phyloP scores from a whole-genome alignment of 352 stramenopile species.

The Globisporangium nagaii region DNA sequence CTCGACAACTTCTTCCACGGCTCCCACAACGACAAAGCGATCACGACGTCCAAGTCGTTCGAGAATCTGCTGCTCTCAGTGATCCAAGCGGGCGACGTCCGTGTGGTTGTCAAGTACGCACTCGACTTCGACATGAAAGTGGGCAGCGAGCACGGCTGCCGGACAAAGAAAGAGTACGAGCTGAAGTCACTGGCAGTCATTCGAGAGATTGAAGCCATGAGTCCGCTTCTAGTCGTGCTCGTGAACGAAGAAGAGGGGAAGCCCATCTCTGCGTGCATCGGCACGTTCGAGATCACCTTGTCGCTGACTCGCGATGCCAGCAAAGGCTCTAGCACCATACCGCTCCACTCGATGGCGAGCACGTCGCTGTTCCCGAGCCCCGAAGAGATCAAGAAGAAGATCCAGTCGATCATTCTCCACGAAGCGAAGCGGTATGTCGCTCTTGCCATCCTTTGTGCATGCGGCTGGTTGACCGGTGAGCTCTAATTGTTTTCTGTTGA shows the following conservation, averaged over 20 bases:
- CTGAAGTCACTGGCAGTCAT: slow-evolving; percentile 34
- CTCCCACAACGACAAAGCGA: slow-evolving; percentile 36
- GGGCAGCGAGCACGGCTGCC: slow-evolving; percentile 38
- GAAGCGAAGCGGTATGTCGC: slow-evolving; percentile 47
- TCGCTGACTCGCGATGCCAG: slow-evolving; percentile 26
- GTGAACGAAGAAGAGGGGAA: slow-evolving; percentile 27
- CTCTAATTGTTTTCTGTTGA: not conserved
- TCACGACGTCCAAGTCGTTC: slow-evolving; percentile 37
- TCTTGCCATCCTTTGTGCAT: not conserved
- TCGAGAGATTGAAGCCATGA: slow-evolving; percentile 39
- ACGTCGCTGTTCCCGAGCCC: slow-evolving; percentile 42
- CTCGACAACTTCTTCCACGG: slow-evolving; percentile 59
- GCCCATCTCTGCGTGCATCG: slow-evolving; percentile 12
- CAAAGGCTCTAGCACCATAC: slow-evolving; percentile 19
- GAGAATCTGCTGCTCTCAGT: slow-evolving; percentile 51
- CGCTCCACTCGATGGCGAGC: slow-evolving; percentile 50
- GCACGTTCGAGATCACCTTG: slow-evolving; percentile 55
- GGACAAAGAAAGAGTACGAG: slow-evolving; percentile 46
- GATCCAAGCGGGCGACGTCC: slow-evolving; percentile 45
- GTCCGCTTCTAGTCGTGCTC: slow-evolving; percentile 34
- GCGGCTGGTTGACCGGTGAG: too few species aligned
- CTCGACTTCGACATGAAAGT: slow-evolving; percentile 30
- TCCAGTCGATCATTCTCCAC: slow-evolving; percentile 44
- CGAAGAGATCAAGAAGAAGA: slow-evolving; percentile 49
- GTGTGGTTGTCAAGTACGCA: slow-evolving; percentile 31